Evolutionary conservation across 164 flowering plant species (phyloP).

Genomic region (Liquidambar formosana): DNA sequence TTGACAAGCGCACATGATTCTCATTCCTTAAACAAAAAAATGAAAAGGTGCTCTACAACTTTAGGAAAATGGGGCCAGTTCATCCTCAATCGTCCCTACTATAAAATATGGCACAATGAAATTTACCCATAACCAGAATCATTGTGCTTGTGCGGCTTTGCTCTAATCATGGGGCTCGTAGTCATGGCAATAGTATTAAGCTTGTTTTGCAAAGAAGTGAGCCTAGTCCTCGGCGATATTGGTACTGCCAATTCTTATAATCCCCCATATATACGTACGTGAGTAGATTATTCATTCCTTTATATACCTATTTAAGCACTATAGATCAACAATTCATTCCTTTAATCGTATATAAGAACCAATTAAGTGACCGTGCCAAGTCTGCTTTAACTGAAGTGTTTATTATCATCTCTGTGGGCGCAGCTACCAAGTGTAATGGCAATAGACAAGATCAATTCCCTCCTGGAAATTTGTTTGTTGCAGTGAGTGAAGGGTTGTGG

Average conservation of each 20-base stretch:
- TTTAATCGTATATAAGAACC: too few species aligned
- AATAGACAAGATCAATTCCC: conserved; percentile 24
- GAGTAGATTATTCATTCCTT: neutral
- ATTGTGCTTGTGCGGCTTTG: too few species aligned
- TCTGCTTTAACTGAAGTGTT: neutral
- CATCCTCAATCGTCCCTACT: too few species aligned
- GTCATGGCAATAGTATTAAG: too few species aligned
- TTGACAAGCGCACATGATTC: too few species aligned
- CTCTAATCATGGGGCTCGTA: too few species aligned
- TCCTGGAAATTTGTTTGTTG: conserved; percentile 19
- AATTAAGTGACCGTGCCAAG: too few species aligned
- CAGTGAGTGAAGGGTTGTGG: conserved; percentile 29
- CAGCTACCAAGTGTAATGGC: conserved; percentile 29
- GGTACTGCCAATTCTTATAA: conserved; percentile 7
- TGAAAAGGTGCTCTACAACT: too few species aligned
- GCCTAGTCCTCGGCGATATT: neutral
- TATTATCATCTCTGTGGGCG: neutral
- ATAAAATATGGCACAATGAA: too few species aligned
- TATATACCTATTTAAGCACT: neutral
- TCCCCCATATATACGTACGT: conserved; percentile 11
- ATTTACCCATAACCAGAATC: too few species aligned
- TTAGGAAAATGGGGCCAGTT: too few species aligned
- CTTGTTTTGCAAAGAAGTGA: neutral
- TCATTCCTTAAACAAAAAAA: too few species aligned
- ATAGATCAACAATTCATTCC: neutral